phyloP scores from a whole-genome alignment of 1,284 basidiomycete genomes.

The Thelephora terrestris region DNA sequence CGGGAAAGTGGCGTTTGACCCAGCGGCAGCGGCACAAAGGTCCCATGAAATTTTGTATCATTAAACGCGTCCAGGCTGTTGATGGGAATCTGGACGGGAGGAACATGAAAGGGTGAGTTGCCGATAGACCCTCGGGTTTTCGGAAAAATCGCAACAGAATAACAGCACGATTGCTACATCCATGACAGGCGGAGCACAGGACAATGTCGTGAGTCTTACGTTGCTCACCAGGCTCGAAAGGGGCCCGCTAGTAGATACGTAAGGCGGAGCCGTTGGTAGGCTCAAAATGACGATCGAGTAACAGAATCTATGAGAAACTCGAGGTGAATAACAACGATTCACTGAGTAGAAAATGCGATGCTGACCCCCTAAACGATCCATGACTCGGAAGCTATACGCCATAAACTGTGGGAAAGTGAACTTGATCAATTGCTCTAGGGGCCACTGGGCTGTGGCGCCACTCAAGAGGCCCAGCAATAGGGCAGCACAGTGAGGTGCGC shows the following conservation, averaged over 20 bases:
- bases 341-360: no score
- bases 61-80: constrained; percentile 42
- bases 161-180: constrained; percentile 40
- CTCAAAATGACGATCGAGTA: constrained; percentile 21
- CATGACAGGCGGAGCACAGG: no score
- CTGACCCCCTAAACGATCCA: no score
- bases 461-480: neutral
- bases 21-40: constrained; percentile 51
- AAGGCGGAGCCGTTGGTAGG: constrained; percentile 61
- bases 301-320: no score
- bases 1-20: constrained; percentile 53
- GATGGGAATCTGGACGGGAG: constrained; percentile 54
- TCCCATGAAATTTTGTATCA: constrained; percentile 59
- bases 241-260: constrained; percentile 46
- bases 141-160: constrained; percentile 47
- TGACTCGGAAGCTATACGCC: no score
- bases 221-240: neutral
- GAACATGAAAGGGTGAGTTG: constrained; percentile 46
- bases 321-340: no score
- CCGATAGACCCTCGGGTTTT: constrained; percentile 43
- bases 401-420: neutral
- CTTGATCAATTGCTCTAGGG: neutral
- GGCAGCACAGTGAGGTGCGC: neutral
- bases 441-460: neutral
- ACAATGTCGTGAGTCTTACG: neutral